These are phyloP conservation scores for Staphylotrichum longicolle DNA, from an alignment of 495 filamentous ascomycete genomes.

Conservation along the genomic window DNA sequence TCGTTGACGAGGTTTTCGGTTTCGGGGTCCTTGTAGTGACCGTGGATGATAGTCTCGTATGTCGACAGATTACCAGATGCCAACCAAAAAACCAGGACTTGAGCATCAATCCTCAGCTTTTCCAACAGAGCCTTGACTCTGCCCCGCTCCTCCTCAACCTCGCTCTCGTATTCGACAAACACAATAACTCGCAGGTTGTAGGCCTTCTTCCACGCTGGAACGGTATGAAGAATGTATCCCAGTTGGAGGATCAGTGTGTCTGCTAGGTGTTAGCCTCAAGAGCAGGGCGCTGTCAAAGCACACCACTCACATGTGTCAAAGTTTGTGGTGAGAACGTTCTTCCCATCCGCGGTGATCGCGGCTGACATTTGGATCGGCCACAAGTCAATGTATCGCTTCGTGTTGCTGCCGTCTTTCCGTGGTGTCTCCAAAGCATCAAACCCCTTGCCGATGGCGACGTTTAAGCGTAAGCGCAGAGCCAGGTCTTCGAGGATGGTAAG, in stretches of 20 bases:
- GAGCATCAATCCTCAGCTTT: conserved; percentile 76
- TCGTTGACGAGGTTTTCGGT: conserved; percentile 54
- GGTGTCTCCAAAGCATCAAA: conserved; percentile 76
- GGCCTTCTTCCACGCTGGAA: conserved; percentile 76
- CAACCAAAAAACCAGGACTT: conserved; percentile 78
- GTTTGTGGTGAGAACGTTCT: conserved; percentile 79
- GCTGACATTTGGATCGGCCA: conserved; percentile 88
- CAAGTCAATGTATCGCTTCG: conserved; percentile 80
- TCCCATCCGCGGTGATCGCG: conserved; percentile 62
- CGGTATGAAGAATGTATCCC: conserved; percentile 79
- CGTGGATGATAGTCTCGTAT: conserved; percentile 79
- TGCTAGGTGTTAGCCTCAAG: conserved; percentile 27
- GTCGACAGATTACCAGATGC: conserved; percentile 68
- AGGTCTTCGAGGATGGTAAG: conserved; percentile 83
- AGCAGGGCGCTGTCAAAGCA: too few species aligned
- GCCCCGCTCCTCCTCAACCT: conserved; percentile 73
- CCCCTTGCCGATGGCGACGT: conserved; percentile 82
- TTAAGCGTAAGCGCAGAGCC: conserved; percentile 72
- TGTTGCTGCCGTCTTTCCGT: conserved; percentile 49
- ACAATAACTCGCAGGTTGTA: conserved; percentile 75
- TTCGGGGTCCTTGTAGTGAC: conserved; percentile 45
- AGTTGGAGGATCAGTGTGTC: conserved; percentile 83
- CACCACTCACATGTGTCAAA: conserved; percentile 71
- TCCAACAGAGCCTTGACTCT: conserved; percentile 73
- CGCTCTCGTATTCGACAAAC: conserved; percentile 86